phyloP scores from a whole-genome alignment of 169 alveolate species.

The Besnoitia besnoiti region DNA sequence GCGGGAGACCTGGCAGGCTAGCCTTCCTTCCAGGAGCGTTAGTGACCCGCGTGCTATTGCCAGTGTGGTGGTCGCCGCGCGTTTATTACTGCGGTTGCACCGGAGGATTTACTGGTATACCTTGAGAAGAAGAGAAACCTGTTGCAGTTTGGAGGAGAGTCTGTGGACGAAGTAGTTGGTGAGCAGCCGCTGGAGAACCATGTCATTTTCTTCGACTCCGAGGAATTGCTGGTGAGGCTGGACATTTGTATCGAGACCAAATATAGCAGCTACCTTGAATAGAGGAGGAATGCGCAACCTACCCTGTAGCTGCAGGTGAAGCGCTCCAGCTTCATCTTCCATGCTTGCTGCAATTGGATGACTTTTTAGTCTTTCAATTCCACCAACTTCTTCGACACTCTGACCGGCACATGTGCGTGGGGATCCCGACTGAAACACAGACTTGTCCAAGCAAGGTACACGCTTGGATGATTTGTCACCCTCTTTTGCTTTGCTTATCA shows the following conservation, averaged over 20 bases:
- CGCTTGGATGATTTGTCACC: background rate
- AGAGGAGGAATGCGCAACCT: slow-evolving; percentile 11
- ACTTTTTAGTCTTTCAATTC: background rate
- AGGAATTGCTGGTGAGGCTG: slow-evolving; percentile 30
- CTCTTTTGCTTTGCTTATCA: background rate
- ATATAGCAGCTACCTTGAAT: background rate
- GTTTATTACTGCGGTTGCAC: too few species aligned
- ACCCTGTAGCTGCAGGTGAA: slow-evolving; percentile 13
- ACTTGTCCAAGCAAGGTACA: background rate
- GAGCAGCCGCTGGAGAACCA: slow-evolving; percentile 29
- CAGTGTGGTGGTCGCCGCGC: too few species aligned
- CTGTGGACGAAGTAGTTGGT: slow-evolving; percentile 32
- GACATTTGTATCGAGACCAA: background rate
- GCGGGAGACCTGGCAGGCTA: too few species aligned
- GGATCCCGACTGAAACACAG: background rate
- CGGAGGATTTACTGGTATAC: too few species aligned
- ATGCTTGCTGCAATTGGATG: background rate
- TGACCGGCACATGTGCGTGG: background rate
- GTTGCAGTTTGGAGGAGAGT: slow-evolving; percentile 26
- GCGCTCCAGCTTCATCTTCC: background rate
- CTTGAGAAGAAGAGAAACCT: background rate
- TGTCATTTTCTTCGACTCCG: slow-evolving; percentile 28
- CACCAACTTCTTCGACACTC: background rate
- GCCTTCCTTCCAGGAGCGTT: too few species aligned
- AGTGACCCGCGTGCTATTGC: too few species aligned